Evolutionary conservation across 768 basidiomycete species (phyloP).

Genomic region (Psilocybe azurescens): DNA sequence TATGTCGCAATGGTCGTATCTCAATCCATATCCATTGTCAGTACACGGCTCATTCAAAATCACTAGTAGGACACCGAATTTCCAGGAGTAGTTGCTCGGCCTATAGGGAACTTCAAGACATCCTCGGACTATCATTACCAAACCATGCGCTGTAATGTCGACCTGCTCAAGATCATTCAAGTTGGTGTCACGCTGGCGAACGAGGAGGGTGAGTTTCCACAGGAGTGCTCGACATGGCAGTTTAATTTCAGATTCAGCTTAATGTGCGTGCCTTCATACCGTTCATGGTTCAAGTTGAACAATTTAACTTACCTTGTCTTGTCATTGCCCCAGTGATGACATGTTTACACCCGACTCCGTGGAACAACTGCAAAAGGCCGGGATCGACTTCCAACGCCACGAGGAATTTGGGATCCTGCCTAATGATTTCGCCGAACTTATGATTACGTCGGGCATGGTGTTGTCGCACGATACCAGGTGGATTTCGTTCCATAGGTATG

Average conservation of each 20-base stretch:
- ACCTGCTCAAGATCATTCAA: slow-evolving; percentile 97
- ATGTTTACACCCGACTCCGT: slow-evolving; percentile 99
- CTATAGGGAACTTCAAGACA: slow-evolving; percentile 95
- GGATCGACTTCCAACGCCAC: slow-evolving; percentile 94
- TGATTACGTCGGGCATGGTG: slow-evolving; percentile 96
- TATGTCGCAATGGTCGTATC: slow-evolving; percentile 90
- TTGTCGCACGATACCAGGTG: slow-evolving; percentile 88
- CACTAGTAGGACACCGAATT: slow-evolving; percentile 91
- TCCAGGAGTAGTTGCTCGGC: slow-evolving; percentile 96
- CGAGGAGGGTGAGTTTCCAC: slow-evolving; percentile 90
- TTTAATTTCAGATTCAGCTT: slow-evolving; percentile 97
- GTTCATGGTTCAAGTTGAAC: not conserved
- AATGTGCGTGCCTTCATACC: slow-evolving; percentile 45
- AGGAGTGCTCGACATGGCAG: slow-evolving; percentile 95
- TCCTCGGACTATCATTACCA: slow-evolving; percentile 99
- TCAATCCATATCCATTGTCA: slow-evolving; percentile 24
- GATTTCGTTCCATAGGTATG: slow-evolving; percentile 98
- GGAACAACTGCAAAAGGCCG: slow-evolving; percentile 92
- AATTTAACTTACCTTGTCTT: not conserved
- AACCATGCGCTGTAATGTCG: slow-evolving; percentile 99
- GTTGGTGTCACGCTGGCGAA: slow-evolving; percentile 94
- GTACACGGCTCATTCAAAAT: slow-evolving; percentile 30
- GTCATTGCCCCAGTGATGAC: slow-evolving; percentile 70
- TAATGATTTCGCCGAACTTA: slow-evolving; percentile 94
- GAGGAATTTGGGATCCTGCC: slow-evolving; percentile 91